These are phyloP conservation scores for Piper betle DNA, from an alignment of 164 flowering plant genomes.

Conservation along the genomic window DNA sequence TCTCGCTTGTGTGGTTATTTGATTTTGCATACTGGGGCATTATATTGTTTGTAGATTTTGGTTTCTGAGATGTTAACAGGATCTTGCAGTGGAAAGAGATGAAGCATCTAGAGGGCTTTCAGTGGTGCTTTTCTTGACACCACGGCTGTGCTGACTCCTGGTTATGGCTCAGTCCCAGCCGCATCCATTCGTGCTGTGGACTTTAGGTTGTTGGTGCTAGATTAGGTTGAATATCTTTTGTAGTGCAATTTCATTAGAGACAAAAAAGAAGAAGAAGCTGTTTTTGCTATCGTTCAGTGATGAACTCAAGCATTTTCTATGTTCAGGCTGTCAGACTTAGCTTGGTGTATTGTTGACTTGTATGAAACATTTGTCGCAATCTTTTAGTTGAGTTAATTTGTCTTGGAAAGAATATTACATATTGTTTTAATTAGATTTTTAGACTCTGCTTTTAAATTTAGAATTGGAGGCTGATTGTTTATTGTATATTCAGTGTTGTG, in stretches of 20 bases:
- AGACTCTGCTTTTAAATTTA: neutral
- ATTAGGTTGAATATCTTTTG: neutral
- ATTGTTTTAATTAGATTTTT: too few relatives aligned
- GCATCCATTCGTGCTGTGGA: slow-evolving; percentile 40
- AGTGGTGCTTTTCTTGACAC: slow-evolving; percentile 32
- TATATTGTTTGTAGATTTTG: neutral
- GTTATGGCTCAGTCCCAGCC: slow-evolving; percentile 45
- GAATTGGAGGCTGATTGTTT: neutral
- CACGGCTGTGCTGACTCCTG: slow-evolving; percentile 24
- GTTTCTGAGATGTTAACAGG: slow-evolving; percentile 49
- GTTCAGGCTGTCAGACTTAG: too few relatives aligned
- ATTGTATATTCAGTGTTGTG: slow-evolving; percentile 27
- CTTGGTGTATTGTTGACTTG: neutral
- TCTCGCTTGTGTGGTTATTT: neutral
- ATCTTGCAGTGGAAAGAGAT: slow-evolving; percentile 81
- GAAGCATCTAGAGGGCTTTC: slow-evolving; percentile 37
- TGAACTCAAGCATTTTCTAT: neutral
- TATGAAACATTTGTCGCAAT: neutral
- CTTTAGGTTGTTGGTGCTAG: slow-evolving; percentile 35
- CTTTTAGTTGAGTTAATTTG: neutral
- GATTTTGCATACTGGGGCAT: neutral
- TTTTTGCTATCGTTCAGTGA: neutral
- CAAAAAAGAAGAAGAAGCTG: neutral
- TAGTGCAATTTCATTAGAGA: neutral
- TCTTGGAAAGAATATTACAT: neutral